Percentiles rank a stretch among this genome's conserved stretches.
These are phyloP conservation scores for Lithospermum erythrorhizon DNA, from an alignment of 257 asterid genomes.

Conservation along the genomic window DNA sequence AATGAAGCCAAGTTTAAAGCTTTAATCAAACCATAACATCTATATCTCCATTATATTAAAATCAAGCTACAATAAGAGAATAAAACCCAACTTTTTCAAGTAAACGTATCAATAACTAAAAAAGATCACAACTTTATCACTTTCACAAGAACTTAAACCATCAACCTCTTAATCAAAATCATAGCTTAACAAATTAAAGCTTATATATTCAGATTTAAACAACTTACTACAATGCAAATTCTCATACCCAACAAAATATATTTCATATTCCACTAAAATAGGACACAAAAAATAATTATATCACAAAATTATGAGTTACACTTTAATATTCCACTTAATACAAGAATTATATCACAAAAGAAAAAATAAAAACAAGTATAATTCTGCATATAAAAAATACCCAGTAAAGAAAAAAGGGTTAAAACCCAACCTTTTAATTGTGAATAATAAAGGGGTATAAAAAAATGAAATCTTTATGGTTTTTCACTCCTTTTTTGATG, in stretches of 20 bases:
- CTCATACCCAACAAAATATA: not conserved
- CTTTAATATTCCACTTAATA: too few relatives aligned
- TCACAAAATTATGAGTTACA: too few relatives aligned
- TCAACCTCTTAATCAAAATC: conserved; percentile 2
- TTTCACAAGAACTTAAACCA: not conserved
- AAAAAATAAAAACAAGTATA: too few relatives aligned
- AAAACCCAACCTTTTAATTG: too few relatives aligned
- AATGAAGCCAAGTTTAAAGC: not conserved
- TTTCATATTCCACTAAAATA: not conserved
- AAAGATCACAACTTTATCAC: not conserved
- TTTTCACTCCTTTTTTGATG: too few relatives aligned
- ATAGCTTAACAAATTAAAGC: conserved; percentile 8
- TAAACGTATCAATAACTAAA: not conserved
- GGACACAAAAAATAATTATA: not conserved
- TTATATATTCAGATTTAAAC: not conserved
- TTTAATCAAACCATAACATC: not conserved
- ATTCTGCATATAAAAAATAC: too few relatives aligned
- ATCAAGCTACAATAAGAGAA: not conserved
- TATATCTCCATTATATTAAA: not conserved
- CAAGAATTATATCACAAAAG: too few relatives aligned
- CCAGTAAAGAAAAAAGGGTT: too few relatives aligned
- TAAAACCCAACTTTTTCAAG: not conserved
- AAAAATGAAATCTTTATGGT: too few relatives aligned
- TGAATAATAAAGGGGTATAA: too few relatives aligned
- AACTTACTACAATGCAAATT: not conserved